Percentiles rank a stretch among this genome's conserved stretches.
phyloP scores from a whole-genome alignment of 2,329 filamentous ascomycete species.

The Remersonia thermophila region DNA sequence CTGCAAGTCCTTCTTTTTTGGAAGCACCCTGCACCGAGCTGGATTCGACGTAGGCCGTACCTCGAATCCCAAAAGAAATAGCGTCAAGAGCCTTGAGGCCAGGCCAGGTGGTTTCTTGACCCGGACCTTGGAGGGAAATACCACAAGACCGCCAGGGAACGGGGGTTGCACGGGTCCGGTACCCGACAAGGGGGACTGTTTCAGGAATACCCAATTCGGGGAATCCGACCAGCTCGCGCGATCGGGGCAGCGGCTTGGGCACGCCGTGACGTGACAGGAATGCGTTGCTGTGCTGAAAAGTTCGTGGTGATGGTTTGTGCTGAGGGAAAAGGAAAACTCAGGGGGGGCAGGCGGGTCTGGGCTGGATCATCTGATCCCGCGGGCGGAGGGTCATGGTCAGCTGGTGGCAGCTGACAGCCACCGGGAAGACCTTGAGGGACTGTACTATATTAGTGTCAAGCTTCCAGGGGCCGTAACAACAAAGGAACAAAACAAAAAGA shows the following conservation, averaged over 20 bases:
- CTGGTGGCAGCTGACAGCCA: too few species aligned
- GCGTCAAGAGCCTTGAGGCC: neutral
- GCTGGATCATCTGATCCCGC: conserved; percentile 1
- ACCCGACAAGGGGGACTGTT: conserved; percentile 1
- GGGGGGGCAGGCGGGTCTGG: conserved; percentile 4
- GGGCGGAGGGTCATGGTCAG: too few species aligned
- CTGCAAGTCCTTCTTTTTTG: too few species aligned
- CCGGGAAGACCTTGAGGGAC: too few species aligned
- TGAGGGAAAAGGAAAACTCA: conserved; percentile 17
- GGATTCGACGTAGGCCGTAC: neutral
- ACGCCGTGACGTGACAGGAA: conserved; percentile 11
- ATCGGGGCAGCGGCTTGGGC: conserved; percentile 9
- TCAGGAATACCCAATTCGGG: conserved; percentile 13
- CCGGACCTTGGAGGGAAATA: too few species aligned
- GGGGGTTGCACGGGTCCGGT: conserved; percentile 9
- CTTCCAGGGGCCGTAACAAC: too few species aligned
- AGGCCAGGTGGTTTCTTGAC: neutral
- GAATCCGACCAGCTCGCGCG: conserved; percentile 10
- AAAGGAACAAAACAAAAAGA: too few species aligned
- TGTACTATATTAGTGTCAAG: too few species aligned
- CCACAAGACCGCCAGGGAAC: too few species aligned
- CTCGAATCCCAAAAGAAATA: neutral
- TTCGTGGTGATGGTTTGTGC: conserved; percentile 29
- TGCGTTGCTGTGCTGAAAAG: conserved; percentile 31
- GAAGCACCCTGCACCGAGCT: too few species aligned